Evolutionary conservation across 805 yeast species (phyloP).

Genomic region (Sungouiella blattae): DNA sequence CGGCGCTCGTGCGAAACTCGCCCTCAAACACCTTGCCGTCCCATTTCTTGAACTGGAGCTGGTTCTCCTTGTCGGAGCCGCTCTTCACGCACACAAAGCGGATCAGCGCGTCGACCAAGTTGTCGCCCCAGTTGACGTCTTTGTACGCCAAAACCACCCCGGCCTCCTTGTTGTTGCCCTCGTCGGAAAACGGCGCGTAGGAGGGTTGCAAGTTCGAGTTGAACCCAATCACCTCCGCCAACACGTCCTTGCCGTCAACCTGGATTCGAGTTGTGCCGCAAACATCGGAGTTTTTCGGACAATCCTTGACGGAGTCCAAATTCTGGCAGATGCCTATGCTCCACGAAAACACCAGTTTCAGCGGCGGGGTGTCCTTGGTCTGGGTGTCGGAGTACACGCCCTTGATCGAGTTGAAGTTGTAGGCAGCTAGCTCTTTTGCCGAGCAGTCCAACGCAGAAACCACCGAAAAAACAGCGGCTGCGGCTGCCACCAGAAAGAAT

Average conservation of each 20-base stretch:
- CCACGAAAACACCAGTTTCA: constrained; percentile 61
- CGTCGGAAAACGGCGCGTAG: constrained; percentile 25
- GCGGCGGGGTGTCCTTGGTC: constrained; percentile 72
- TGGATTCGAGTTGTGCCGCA: constrained; percentile 68
- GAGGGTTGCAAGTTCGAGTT: constrained; percentile 37
- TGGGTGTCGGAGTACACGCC: constrained; percentile 45
- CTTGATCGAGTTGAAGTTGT: constrained; percentile 45
- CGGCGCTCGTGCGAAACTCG: constrained; percentile 29
- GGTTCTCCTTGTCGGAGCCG: constrained; percentile 18
- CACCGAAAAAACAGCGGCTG: constrained; percentile 6
- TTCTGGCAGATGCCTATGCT: constrained; percentile 65
- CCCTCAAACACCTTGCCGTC: constrained; percentile 28
- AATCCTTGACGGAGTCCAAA: constrained; percentile 37
- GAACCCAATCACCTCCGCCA: constrained; percentile 63
- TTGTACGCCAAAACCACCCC: constrained; percentile 39
- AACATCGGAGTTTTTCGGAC: constrained; percentile 69
- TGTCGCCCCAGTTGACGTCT: constrained; percentile 72
- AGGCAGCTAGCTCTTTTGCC: constrained; percentile 30
- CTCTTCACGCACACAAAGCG: constrained; percentile 44
- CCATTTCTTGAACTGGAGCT: constrained; percentile 33
- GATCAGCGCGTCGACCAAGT: constrained; percentile 44
- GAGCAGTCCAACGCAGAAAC: constrained; percentile 31
- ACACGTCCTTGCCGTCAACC: constrained; percentile 45
- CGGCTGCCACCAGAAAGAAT: neutral
- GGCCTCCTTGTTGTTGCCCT: constrained; percentile 22